Conservation (phyloP, 2,329 filamentous ascomycete genomes). For the Colletotrichum sp. region DNA sequence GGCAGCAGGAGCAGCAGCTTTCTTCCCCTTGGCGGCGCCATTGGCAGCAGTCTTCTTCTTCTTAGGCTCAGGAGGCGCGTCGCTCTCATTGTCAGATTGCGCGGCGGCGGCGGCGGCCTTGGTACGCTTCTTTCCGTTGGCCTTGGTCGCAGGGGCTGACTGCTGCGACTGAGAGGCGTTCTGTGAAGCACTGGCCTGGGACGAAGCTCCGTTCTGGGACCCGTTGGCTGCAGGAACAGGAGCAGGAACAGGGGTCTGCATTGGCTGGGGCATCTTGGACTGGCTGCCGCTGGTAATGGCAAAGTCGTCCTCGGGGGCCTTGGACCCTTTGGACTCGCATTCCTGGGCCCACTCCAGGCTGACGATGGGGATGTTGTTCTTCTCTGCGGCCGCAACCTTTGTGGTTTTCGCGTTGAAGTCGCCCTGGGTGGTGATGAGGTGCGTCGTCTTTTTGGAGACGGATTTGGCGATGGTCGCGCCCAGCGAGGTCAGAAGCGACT, state of each 20-base stretch:
- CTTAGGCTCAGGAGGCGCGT: constrained; percentile 31
- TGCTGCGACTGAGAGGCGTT: not conserved
- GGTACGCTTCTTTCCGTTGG: constrained; percentile 18
- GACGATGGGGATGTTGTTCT: constrained; percentile 58
- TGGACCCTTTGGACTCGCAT: constrained; percentile 47
- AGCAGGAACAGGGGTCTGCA: not conserved
- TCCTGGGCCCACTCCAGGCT: constrained; percentile 65
- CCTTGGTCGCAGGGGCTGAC: not conserved
- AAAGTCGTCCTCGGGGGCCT: constrained; percentile 37
- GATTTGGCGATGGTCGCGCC: constrained; percentile 53
- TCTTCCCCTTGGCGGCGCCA: not conserved
- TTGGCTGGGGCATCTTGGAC: not conserved
- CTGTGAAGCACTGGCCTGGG: not conserved
- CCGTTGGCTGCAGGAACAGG: not conserved
- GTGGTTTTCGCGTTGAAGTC: constrained; percentile 53
- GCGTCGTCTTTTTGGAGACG: constrained; percentile 56
- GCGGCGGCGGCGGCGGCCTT: constrained; percentile 23
- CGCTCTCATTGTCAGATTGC: constrained; percentile 24
- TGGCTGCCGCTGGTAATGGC: constrained; percentile 17
- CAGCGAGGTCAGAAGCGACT: constrained; percentile 48
- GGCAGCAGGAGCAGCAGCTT: not conserved
- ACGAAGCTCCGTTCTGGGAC: not conserved
- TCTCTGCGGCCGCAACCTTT: constrained; percentile 55
- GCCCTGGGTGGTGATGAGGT: constrained; percentile 59
- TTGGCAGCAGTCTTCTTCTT: constrained; percentile 28